These are phyloP conservation scores for Hypoxylon cercidicola DNA, from an alignment of 495 filamentous ascomycete genomes.

Conservation along the genomic window DNA sequence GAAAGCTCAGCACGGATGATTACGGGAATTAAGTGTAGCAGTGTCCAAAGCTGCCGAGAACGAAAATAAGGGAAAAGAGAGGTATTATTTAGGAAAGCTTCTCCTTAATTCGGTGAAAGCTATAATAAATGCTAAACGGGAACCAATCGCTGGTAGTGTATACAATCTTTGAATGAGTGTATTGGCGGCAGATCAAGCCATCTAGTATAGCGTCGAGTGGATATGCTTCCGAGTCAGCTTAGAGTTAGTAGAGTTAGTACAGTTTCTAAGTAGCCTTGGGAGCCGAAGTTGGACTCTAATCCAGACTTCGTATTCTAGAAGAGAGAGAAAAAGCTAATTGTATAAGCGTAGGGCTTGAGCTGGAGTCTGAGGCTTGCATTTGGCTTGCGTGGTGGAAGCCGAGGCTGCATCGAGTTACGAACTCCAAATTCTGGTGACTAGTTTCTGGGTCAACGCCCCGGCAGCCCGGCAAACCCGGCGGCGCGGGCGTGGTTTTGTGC, in stretches of 20 bases:
- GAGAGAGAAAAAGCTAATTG: background rate
- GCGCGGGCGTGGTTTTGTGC: constrained; percentile 24
- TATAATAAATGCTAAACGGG: no score
- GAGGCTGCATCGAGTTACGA: constrained; percentile 19
- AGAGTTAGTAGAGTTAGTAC: background rate
- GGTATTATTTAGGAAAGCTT: no score
- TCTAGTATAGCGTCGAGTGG: no score
- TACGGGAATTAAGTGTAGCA: no score
- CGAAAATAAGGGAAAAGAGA: no score
- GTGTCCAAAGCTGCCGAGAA: no score
- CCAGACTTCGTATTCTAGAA: background rate
- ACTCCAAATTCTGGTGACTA: constrained; percentile 15
- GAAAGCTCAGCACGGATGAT: background rate
- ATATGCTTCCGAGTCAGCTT: constrained; percentile 1
- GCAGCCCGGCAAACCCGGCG: constrained; percentile 24
- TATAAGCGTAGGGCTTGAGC: constrained; percentile 26
- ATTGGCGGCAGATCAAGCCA: no score
- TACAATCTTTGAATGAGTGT: no score
- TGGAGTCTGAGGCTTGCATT: constrained; percentile 24
- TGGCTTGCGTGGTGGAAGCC: constrained; percentile 13
- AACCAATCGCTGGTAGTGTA: no score
- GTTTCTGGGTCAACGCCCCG: constrained; percentile 22
- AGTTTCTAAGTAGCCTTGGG: no score
- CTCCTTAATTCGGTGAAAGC: no score
- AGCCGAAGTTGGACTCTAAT: constrained; percentile 9